A percentile compares a stretch with the other conserved stretches of the same genome.
These are phyloP conservation scores for Lactuca saligna DNA, from an alignment of 129 eudicot genomes.

Conservation along the genomic window DNA sequence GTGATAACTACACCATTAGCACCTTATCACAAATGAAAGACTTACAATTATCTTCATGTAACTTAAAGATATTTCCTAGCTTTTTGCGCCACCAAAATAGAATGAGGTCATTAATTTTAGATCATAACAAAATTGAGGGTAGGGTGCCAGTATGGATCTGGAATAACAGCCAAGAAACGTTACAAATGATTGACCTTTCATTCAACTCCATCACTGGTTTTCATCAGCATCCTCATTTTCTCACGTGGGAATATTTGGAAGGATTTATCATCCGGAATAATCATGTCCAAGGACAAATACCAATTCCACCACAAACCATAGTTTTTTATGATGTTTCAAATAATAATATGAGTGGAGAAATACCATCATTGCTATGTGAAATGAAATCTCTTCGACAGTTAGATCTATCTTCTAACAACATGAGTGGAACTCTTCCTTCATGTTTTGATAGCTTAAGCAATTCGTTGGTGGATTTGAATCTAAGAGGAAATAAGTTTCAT, in stretches of 20 bases:
- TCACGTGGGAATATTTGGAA: constrained; percentile 12
- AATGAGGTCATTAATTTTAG: not conserved
- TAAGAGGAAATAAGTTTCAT: not conserved
- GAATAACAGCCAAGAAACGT: constrained; percentile 20
- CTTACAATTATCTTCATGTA: constrained; percentile 10
- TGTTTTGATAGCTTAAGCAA: constrained; percentile 2
- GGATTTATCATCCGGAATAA: not conserved
- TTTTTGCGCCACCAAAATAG: constrained; percentile 4
- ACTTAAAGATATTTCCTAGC: constrained; percentile 10
- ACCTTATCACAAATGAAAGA: not conserved
- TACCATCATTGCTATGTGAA: constrained; percentile 8
- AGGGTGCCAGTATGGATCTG: not conserved
- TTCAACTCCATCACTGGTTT: constrained; percentile 10
- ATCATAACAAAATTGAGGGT: not conserved
- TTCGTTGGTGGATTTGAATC: not conserved
- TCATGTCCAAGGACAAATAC: not conserved
- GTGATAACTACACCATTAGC: constrained; percentile 5
- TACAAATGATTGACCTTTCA: constrained; percentile 12
- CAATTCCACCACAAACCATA: constrained; percentile 19
- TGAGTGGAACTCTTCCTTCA: constrained; percentile 4
- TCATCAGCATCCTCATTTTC: not conserved
- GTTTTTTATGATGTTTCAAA: constrained; percentile 11
- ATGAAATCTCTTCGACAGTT: constrained; percentile 6
- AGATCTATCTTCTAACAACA: not conserved
- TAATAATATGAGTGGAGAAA: constrained; percentile 11